Evolutionary conservation across 2,329 filamentous ascomycete species (phyloP).

Genomic region (Diplodia corticola): DNA sequence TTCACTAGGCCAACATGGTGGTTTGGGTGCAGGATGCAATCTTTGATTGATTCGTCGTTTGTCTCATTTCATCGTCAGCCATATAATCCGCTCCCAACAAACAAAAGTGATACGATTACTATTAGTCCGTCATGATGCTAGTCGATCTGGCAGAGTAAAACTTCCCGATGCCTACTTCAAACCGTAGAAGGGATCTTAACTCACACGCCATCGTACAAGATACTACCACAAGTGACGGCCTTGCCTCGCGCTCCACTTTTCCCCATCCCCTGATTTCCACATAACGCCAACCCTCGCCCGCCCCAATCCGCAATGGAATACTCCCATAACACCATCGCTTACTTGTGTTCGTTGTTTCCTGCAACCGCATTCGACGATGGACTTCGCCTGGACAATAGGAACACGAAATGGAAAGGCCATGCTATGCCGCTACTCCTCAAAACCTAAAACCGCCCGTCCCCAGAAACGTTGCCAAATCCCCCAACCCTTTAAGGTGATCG

Average conservation of each 20-base stretch:
- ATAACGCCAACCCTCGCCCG: not conserved
- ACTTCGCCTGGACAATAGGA: not conserved
- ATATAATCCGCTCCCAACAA: not conserved
- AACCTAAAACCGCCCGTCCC: constrained; percentile 9
- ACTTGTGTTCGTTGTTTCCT: not conserved
- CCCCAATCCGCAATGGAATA: not conserved
- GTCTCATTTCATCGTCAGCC: not conserved
- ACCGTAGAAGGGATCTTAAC: not conserved
- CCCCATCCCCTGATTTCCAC: not conserved
- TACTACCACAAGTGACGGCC: not conserved
- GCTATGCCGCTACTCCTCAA: not conserved
- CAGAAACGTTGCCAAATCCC: constrained; percentile 5
- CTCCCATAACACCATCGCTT: constrained; percentile 6
- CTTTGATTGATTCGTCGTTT: not conserved
- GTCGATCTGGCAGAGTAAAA: not conserved
- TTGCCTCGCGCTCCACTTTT: not conserved
- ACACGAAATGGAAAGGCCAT: not conserved
- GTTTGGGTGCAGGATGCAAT: not conserved
- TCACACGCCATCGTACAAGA: not conserved
- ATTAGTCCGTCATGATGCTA: not conserved
- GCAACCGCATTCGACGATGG: not conserved
- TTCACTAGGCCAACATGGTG: too few relatives aligned
- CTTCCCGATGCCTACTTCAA: not conserved
- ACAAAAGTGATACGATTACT: not conserved
- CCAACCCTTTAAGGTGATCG: constrained; percentile 7